These are phyloP conservation scores for Trypanosoma caninum DNA, from an alignment of 208 protist species.

Conservation along the genomic window DNA sequence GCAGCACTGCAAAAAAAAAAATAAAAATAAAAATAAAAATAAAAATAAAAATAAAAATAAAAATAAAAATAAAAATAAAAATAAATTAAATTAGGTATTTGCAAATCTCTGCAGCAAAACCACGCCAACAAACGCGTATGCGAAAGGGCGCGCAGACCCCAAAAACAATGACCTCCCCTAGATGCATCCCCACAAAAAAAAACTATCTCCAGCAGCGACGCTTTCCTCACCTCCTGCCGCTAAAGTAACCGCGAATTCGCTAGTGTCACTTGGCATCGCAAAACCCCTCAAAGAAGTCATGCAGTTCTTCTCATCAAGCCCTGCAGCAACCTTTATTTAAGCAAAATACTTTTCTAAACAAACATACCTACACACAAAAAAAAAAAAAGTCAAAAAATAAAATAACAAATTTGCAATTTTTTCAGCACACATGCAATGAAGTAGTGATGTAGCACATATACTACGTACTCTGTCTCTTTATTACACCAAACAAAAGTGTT, in stretches of 20 bases:
- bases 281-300: no score
- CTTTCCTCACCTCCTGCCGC: no score
- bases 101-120: not conserved
- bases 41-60: conserved; percentile 5
- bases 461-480: no score
- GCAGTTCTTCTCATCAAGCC: no score
- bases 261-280: no score
- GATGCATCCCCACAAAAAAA: not conserved
- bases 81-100: conserved; percentile 4
- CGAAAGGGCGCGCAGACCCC: not conserved
- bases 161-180: not conserved
- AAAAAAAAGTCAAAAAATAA: conserved; percentile 1
- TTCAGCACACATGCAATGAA: no score
- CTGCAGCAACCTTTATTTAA: no score
- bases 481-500: no score
- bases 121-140: not conserved
- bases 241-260: no score
- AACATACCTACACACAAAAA: not conserved
- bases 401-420: conserved; percentile 4
- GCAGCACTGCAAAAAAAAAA: not conserved
- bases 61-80: conserved; percentile 13
- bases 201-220: no score
- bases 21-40: conserved; percentile 7
- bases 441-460: no score
- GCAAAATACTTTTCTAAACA: conserved; percentile 2